Conservation (phyloP, 208 protist genomes). For the Leishmania arabica region DNA sequence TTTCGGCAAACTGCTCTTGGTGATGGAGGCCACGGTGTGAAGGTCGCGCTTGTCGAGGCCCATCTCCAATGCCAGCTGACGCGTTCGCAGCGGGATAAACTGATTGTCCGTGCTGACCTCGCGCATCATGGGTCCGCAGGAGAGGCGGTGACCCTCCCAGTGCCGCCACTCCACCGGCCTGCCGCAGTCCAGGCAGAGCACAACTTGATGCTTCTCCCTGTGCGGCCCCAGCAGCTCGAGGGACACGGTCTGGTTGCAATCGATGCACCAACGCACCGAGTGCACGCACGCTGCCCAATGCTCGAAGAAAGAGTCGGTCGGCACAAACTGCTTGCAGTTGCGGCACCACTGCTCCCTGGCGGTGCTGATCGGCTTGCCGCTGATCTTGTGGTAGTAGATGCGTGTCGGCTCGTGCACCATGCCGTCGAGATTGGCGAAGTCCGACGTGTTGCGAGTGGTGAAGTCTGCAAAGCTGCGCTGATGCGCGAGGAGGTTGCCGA, state of each 20-base stretch:
- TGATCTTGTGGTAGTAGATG: slow-evolving; percentile 85
- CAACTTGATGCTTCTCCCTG: slow-evolving; percentile 90
- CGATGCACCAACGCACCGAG: slow-evolving; percentile 83
- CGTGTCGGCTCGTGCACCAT: slow-evolving; percentile 91
- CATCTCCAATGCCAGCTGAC: slow-evolving; percentile 83
- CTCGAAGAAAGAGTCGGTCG: slow-evolving; percentile 58
- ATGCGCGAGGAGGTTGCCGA: slow-evolving; percentile 83
- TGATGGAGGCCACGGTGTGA: slow-evolving; percentile 79
- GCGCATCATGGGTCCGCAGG: slow-evolving; percentile 87
- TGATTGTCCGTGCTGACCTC: slow-evolving; percentile 89
- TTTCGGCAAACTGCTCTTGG: slow-evolving; percentile 57
- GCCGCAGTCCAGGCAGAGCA: slow-evolving; percentile 90
- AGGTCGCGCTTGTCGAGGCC: slow-evolving; percentile 89
- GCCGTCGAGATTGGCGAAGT: slow-evolving; percentile 78
- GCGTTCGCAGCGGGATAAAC: slow-evolving; percentile 85
- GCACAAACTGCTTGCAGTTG: slow-evolving; percentile 89
- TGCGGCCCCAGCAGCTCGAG: slow-evolving; percentile 83
- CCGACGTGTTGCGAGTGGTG: slow-evolving; percentile 66
- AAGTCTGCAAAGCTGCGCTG: slow-evolving; percentile 86
- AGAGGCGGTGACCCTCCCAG: slow-evolving; percentile 89
- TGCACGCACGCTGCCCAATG: slow-evolving; percentile 82
- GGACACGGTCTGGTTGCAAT: slow-evolving; percentile 81
- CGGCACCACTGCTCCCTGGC: slow-evolving; percentile 86
- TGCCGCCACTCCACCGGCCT: slow-evolving; percentile 86
- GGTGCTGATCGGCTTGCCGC: slow-evolving; percentile 40